Conservation (phyloP, 805 yeast genomes). For the Candida andamanensis region DNA sequence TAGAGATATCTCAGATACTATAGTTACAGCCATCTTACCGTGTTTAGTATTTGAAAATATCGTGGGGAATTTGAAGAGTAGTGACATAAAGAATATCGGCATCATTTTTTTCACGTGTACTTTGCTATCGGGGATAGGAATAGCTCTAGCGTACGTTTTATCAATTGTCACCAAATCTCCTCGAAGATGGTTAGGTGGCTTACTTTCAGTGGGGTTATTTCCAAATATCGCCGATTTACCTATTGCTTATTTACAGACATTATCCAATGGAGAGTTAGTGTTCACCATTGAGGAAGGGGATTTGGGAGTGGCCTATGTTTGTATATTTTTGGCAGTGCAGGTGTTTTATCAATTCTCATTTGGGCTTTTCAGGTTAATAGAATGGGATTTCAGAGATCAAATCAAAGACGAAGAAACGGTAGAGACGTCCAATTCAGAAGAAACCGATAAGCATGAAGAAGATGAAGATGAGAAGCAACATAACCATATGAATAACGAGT, state of each 20-base stretch:
- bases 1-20: conserved; percentile 62
- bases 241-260: conserved; percentile 73
- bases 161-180: conserved; percentile 56
- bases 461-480: too few relatives aligned
- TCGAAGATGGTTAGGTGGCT: conserved; percentile 70
- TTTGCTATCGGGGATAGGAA: conserved; percentile 48
- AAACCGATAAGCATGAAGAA: too few relatives aligned
- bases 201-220: conserved; percentile 64
- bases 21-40: conserved; percentile 68
- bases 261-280: conserved; percentile 53
- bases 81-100: conserved; percentile 69
- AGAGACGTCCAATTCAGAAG: too few relatives aligned
- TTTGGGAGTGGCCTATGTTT: conserved; percentile 78
- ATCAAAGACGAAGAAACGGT: conserved; percentile 14
- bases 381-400: conserved; percentile 57
- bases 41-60: conserved; percentile 71
- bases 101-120: conserved; percentile 48
- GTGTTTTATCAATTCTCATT: conserved; percentile 65
- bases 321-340: conserved; percentile 69
- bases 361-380: conserved; percentile 68
- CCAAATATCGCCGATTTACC: conserved; percentile 83
- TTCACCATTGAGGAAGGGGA: conserved; percentile 58
- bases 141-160: conserved; percentile 40
- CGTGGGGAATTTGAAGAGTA: conserved; percentile 58
- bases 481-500: too few relatives aligned